phyloP scores from a whole-genome alignment of 1,284 basidiomycete genomes.

The Cryptococcus sp. region DNA sequence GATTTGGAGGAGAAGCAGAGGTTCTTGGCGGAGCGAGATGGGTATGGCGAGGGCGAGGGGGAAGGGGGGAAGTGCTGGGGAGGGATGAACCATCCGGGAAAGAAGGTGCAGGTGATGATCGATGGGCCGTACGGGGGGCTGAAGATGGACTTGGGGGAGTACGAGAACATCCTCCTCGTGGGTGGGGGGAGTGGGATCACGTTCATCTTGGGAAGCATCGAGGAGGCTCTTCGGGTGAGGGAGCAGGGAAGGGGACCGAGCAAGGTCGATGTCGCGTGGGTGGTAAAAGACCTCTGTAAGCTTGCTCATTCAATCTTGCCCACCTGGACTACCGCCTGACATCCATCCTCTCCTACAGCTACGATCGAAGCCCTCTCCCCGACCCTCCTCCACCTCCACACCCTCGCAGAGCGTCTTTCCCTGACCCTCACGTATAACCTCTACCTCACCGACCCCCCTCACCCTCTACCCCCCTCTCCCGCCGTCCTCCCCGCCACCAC shows the following conservation, averaged over 20 bases:
- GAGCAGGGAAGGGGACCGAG: slow-evolving; percentile 20
- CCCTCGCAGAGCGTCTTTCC: slow-evolving; percentile 14
- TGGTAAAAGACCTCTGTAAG: slow-evolving; percentile 43
- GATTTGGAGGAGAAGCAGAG: slow-evolving; percentile 30
- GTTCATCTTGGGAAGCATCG: slow-evolving; percentile 43
- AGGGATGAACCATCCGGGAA: slow-evolving; percentile 28
- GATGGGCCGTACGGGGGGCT: slow-evolving; percentile 48
- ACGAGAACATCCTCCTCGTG: slow-evolving; percentile 37
- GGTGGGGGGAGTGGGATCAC: slow-evolving; percentile 47
- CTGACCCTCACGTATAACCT: slow-evolving; percentile 30
- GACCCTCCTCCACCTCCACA: slow-evolving; percentile 30
- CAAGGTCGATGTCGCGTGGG: slow-evolving; percentile 40
- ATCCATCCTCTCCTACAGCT: slow-evolving; percentile 12
- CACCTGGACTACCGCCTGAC: slow-evolving; percentile 2
- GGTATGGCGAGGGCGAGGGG: background rate
- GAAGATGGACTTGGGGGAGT: slow-evolving; percentile 33
- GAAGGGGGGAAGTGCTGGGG: background rate
- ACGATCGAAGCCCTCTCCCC: slow-evolving; percentile 39
- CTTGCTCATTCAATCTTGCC: background rate
- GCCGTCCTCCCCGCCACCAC: slow-evolving; percentile 21
- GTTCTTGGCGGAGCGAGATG: slow-evolving; percentile 14
- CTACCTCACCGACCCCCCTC: slow-evolving; percentile 38
- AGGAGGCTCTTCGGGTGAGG: slow-evolving; percentile 35
- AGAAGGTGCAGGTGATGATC: slow-evolving; percentile 37
- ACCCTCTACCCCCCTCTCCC: slow-evolving; percentile 26